These are phyloP conservation scores for Tricholoma flavovirens DNA, from an alignment of 768 basidiomycete genomes.

Conservation along the genomic window DNA sequence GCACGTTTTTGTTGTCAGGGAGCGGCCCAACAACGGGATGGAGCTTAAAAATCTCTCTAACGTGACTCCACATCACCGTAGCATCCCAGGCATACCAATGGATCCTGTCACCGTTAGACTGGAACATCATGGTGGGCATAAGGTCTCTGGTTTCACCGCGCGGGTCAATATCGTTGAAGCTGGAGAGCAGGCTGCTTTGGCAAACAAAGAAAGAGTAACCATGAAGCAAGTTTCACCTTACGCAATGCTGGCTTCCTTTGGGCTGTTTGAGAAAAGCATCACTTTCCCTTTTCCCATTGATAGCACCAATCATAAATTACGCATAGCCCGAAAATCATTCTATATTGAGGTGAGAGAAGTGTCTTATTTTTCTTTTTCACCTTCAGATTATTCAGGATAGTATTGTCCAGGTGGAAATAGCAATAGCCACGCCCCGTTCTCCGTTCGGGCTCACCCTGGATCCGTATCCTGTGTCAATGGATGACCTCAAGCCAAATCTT, in stretches of 20 bases:
- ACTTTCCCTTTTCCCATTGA: constrained; percentile 41
- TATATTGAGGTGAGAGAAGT: constrained; percentile 36
- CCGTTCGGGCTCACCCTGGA: constrained; percentile 15
- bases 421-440: constrained; percentile 6
- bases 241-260: constrained; percentile 6
- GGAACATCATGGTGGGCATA: constrained; percentile 20
- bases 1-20: constrained; percentile 23
- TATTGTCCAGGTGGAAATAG: constrained; percentile 14
- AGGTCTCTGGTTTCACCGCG: constrained; percentile 8
- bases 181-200: constrained; percentile 9
- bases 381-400: not conserved
- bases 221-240: constrained; percentile 6
- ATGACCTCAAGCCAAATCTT: constrained; percentile 3
- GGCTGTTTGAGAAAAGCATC: not conserved
- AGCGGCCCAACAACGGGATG: constrained; percentile 4
- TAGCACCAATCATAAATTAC: constrained; percentile 29
- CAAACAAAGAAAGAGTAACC: constrained; percentile 11
- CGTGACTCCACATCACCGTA: constrained; percentile 9
- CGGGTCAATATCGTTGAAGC: constrained; percentile 11
- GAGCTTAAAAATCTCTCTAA: not conserved
- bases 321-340: constrained; percentile 49
- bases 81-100: not conserved
- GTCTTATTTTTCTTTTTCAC: not conserved
- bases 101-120: constrained; percentile 15
- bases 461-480: constrained; percentile 22